Evolutionary conservation across 371 early-diverging fungal species (phyloP).

Genomic region (Mucor saturninus): DNA sequence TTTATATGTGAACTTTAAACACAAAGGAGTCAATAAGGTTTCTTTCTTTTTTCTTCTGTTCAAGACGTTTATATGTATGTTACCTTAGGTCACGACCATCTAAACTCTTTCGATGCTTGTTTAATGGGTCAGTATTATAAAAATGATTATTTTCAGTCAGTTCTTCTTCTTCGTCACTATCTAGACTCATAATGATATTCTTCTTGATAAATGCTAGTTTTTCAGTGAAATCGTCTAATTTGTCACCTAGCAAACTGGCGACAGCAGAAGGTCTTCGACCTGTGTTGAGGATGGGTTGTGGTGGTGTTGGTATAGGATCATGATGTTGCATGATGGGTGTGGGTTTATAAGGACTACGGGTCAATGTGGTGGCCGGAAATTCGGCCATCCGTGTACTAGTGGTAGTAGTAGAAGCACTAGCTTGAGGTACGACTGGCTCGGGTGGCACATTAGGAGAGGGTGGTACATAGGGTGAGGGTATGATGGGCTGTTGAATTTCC

Average conservation of each 20-base stretch:
- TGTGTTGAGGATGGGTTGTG: neutral
- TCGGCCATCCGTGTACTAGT: neutral
- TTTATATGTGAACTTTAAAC: too few relatives aligned
- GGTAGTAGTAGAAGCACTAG: too few relatives aligned
- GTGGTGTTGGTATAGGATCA: neutral
- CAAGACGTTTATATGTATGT: neutral
- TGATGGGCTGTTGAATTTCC: neutral
- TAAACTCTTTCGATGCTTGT: slow-evolving; percentile 1
- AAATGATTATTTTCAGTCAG: slow-evolving; percentile 2
- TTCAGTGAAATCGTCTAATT: slow-evolving; percentile 50
- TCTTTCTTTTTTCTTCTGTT: neutral
- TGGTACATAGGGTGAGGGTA: neutral
- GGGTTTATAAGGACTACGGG: slow-evolving; percentile 19
- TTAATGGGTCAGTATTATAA: slow-evolving; percentile 2
- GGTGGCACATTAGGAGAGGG: neutral
- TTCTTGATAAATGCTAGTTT: slow-evolving; percentile 50
- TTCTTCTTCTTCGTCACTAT: slow-evolving; percentile 22
- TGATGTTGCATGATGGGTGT: slow-evolving; percentile 7
- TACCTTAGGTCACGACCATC: neutral
- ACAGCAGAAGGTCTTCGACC: slow-evolving; percentile 32
- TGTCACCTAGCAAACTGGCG: slow-evolving; percentile 39
- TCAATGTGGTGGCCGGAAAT: slow-evolving; percentile 12
- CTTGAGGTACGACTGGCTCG: too few relatives aligned
- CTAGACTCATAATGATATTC: slow-evolving; percentile 48
- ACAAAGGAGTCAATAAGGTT: neutral